Conservation (phyloP, 1,284 basidiomycete species). For the Pyrrhoderma lamaoense region DNA sequence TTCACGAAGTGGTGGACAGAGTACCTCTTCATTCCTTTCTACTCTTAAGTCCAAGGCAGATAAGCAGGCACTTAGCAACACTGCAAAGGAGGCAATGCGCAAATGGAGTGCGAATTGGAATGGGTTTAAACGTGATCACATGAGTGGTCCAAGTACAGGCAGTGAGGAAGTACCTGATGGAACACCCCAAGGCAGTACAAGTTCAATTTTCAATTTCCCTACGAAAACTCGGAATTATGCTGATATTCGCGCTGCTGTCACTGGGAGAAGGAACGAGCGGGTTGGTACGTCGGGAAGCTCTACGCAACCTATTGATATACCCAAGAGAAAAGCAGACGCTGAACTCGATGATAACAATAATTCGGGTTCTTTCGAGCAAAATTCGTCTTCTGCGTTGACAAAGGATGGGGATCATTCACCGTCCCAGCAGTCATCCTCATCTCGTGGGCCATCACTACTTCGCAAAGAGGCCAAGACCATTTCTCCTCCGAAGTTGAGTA, state of each 20-base stretch:
- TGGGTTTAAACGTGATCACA: slow-evolving; percentile 46
- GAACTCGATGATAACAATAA: slow-evolving; percentile 21
- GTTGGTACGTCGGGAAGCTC: background rate
- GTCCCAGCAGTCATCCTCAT: background rate
- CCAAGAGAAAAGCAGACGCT: slow-evolving; percentile 9
- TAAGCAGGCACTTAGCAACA: slow-evolving; percentile 74
- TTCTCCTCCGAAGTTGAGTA: slow-evolving; percentile 15
- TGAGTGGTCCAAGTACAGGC: slow-evolving; percentile 20
- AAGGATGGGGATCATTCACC: background rate
- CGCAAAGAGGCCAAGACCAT: slow-evolving; percentile 13
- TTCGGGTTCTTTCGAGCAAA: background rate
- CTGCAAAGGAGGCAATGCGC: slow-evolving; percentile 77
- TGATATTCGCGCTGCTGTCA: slow-evolving; percentile 63
- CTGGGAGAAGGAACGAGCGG: slow-evolving; percentile 35
- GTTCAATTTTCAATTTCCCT: slow-evolving; percentile 25
- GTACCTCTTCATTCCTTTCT: slow-evolving; percentile 50
- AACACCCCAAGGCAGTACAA: slow-evolving; percentile 30
- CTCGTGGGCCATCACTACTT: slow-evolving; percentile 13
- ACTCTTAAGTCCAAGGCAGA: slow-evolving; percentile 71
- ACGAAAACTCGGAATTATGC: slow-evolving; percentile 54
- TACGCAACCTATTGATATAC: slow-evolving; percentile 15
- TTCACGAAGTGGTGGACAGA: background rate
- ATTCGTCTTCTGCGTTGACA: background rate
- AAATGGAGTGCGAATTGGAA: slow-evolving; percentile 85
- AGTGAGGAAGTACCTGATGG: slow-evolving; percentile 40